phyloP scores from a whole-genome alignment of 176 grass and related monocot genomes.

The Zizania latifolia region DNA sequence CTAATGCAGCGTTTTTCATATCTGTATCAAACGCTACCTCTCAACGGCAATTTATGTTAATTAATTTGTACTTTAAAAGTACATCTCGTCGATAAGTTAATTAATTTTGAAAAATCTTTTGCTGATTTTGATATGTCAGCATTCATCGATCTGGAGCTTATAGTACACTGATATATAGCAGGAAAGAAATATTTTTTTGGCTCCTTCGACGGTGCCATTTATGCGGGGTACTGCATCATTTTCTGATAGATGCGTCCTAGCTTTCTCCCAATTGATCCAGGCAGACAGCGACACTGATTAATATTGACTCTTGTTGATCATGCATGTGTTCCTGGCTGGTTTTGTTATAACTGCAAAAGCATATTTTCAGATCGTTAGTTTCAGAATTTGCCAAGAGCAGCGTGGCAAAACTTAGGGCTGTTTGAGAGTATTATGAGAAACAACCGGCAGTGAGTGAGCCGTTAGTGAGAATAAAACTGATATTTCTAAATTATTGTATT shows the following conservation, averaged over 20 bases:
- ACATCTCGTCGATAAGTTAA: not conserved
- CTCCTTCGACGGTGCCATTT: not conserved
- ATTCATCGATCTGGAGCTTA: not conserved
- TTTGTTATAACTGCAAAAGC: not conserved
- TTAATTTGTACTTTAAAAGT: not conserved
- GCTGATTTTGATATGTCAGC: not conserved
- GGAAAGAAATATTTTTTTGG: not conserved
- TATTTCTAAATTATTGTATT: no score
- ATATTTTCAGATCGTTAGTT: not conserved
- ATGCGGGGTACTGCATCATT: slow-evolving; percentile 23
- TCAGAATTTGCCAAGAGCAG: not conserved
- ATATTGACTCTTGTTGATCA: no score
- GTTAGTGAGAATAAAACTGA: no score
- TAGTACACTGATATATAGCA: not conserved
- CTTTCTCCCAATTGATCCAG: not conserved
- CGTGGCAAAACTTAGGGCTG: no score
- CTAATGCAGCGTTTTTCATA: not conserved
- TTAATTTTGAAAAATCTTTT: not conserved
- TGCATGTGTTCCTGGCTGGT: not conserved
- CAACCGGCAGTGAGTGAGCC: no score
- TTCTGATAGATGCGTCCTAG: slow-evolving; percentile 17
- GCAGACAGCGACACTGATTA: no score
- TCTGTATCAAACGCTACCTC: not conserved
- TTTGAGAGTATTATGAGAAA: no score
- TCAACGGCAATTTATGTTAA: not conserved